Conservation (phyloP, 345 rosid species). For the Brassica juncea region DNA sequence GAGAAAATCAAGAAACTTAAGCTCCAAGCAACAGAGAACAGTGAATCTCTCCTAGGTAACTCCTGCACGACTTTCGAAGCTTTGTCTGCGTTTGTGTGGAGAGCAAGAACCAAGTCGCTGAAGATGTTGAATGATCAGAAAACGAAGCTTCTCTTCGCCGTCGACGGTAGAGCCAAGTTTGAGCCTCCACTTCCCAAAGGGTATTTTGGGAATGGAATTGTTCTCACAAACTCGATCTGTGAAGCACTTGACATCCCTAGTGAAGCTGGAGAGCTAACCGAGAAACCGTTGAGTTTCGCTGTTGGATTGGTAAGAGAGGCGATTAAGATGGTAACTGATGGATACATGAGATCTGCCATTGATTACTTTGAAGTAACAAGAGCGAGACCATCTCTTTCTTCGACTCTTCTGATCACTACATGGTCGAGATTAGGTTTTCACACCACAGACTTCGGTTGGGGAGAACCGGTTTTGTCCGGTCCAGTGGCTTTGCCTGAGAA, state of each 20-base stretch:
- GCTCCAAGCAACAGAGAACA: slow-evolving; percentile 53
- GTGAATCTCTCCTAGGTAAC: slow-evolving; percentile 41
- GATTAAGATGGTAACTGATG: slow-evolving; percentile 69
- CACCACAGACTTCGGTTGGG: slow-evolving; percentile 91
- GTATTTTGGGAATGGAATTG: slow-evolving; percentile 86
- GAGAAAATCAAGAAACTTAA: slow-evolving; percentile 72
- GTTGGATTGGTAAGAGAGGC: slow-evolving; percentile 70
- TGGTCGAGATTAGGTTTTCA: slow-evolving; percentile 87
- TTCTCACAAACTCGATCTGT: slow-evolving; percentile 70
- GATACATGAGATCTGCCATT: slow-evolving; percentile 92
- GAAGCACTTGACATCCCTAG: no score
- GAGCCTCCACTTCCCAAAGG: slow-evolving; percentile 77
- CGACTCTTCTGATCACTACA: slow-evolving; percentile 86
- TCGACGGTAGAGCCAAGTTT: slow-evolving; percentile 81
- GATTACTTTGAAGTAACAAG: slow-evolving; percentile 90
- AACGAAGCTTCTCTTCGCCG: slow-evolving; percentile 86
- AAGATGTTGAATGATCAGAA: slow-evolving; percentile 59
- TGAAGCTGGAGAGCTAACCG: slow-evolving; percentile 63
- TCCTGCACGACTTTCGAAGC: slow-evolving; percentile 76
- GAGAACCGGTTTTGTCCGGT: slow-evolving; percentile 75
- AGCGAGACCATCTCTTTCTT: slow-evolving; percentile 78
- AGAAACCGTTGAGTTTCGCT: slow-evolving; percentile 60
- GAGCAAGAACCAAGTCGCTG: slow-evolving; percentile 73
- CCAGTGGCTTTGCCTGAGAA: slow-evolving; percentile 93
- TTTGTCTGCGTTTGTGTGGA: slow-evolving; percentile 87